These are phyloP conservation scores for Fallopia convolvulus DNA, from an alignment of 148 eudicot genomes.

Conservation along the genomic window DNA sequence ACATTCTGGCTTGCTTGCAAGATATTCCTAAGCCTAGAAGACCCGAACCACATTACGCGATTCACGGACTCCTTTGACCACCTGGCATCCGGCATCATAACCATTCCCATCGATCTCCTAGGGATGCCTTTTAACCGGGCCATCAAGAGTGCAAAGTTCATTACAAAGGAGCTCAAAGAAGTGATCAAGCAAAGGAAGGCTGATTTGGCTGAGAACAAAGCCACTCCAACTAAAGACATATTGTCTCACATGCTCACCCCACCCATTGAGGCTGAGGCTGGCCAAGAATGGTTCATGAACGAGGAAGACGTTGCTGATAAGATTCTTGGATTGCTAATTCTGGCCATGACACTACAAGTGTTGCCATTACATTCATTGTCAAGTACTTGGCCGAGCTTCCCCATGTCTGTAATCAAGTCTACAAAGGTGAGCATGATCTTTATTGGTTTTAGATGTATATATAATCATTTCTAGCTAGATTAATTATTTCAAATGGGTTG, in stretches of 20 bases:
- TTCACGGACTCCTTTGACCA: constrained; percentile 18
- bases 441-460: neutral
- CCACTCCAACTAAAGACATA: constrained; percentile 20
- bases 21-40: constrained; percentile 25
- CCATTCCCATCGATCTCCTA: constrained; percentile 25
- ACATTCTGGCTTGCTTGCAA: constrained; percentile 35
- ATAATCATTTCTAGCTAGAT: too few relatives aligned
- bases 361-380: constrained; percentile 18
- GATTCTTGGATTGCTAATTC: constrained; percentile 20
- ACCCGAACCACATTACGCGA: constrained; percentile 18
- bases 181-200: constrained; percentile 25
- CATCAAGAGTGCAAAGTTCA: constrained; percentile 13
- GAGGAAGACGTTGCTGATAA: constrained; percentile 27
- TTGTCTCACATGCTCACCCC: constrained; percentile 24
- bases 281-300: constrained; percentile 17
- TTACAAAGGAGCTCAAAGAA: constrained; percentile 16
- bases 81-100: constrained; percentile 18
- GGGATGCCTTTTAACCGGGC: constrained; percentile 25
- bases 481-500: neutral
- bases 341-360: constrained; percentile 27
- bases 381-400: constrained; percentile 28
- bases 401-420: constrained; percentile 20
- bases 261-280: constrained; percentile 1
- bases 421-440: constrained; percentile 11
- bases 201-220: constrained; percentile 19